Conservation (phyloP, 257 asterid species). For the Scutellaria galericulata region DNA sequence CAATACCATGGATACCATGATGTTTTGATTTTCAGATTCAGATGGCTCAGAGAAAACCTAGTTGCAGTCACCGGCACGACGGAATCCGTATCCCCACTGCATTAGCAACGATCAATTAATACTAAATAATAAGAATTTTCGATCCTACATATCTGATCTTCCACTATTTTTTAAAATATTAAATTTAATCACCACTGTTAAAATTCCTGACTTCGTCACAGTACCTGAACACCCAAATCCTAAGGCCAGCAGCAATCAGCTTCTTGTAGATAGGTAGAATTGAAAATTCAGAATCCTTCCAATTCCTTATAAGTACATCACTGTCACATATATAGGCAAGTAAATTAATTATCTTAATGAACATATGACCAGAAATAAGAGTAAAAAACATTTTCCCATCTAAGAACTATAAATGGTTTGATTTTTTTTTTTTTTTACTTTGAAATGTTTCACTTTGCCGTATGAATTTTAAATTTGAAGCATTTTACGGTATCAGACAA, state of each 20-base stretch:
- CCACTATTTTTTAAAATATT: not conserved
- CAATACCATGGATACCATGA: conserved; percentile 90
- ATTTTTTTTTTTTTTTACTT: too few species aligned
- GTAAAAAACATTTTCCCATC: too few species aligned
- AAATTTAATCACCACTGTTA: not conserved
- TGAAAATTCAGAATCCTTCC: conserved; percentile 77
- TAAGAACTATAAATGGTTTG: too few species aligned
- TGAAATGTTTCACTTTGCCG: too few species aligned
- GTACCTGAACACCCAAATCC: conserved; percentile 92
- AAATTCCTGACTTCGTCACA: not conserved
- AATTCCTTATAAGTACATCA: conserved; percentile 62
- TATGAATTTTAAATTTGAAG: too few species aligned
- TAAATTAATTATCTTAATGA: not conserved
- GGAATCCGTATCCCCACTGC: conserved; percentile 90
- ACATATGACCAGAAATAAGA: too few species aligned
- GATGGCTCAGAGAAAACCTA: conserved; percentile 76
- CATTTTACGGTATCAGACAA: too few species aligned
- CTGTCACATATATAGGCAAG: conserved; percentile 42
- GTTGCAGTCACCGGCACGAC: conserved; percentile 91
- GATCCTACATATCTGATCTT: too few species aligned
- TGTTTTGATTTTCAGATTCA: conserved; percentile 59
- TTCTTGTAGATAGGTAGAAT: conserved; percentile 73
- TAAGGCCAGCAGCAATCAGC: conserved; percentile 70
- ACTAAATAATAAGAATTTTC: not conserved
- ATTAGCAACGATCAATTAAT: not conserved